Evolutionary conservation across 345 rosid species (phyloP), one percentile per base, ranked within the genome.

Genomic region (Zanthoxylum bungeanum): DNA sequence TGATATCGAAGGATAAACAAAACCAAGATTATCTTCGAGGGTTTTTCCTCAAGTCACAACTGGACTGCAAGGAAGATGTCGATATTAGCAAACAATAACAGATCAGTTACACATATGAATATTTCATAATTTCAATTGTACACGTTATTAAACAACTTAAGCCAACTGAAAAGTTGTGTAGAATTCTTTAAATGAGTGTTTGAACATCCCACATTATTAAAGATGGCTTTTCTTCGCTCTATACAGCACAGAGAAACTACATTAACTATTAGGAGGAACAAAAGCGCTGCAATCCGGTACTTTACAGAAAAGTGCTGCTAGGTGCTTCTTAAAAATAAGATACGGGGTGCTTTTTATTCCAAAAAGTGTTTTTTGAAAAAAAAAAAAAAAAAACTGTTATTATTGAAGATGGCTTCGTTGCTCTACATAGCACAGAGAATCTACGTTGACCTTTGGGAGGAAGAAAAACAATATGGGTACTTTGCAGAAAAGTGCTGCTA

Each of bases 21-120:
- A 51, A 71, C 67, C 78, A 67, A 52, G 62, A 1, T 63, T 65
- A 58, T 71, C 74, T 58, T 68, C 60, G 27, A 34, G 27, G 7
- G 68, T 25, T 39, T 66, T 64, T 33, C 53, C 64, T 70, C 59
- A 5, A 49, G 36, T 56, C 75, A 57, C 69, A 36, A 72, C 47
- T 57, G 66, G 61, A 74, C 83, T 83, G 77, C 80, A 79, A 77
- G 28, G 24, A 62, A 47, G 46, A 33, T 51, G 52, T 47, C 19
- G 14, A 51, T 8, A 53, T 73, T 46, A 64, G 50, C 10, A 37
- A 52, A 30, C 36, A 17, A 46, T 30, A n/a, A 70, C 19, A 68
- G 24, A 44, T 27, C 22, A 9, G 19, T 2, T 42, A 8, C 21
- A 8, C 16, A 30, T 19, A 50, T 11, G 36, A 51, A 51, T 33